Base-by-base conservation (phyloP, 139 green algal species). In the Chlorella sp. region DNA sequence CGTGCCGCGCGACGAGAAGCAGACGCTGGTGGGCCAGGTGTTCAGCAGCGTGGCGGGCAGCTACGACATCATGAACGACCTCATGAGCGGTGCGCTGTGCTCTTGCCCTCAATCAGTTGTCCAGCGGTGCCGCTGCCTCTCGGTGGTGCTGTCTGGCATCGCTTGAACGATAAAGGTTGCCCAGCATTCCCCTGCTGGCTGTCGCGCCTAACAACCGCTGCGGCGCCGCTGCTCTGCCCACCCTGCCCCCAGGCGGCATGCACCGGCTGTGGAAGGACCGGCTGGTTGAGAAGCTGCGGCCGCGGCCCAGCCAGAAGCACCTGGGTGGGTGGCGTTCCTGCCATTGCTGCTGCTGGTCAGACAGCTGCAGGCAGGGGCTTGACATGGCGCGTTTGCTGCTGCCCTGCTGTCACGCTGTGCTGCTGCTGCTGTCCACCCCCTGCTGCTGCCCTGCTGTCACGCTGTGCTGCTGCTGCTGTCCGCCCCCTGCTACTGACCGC, bases 41-140 rank as follows among this genome's bases (percentile, higher is more conserved):
- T 99, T 99, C 85, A 90, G 87, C 76, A 95, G 81, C 64, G 97
- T 99, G 54, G 96, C 97, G 0, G 82, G 85, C 11, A 95, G 87
- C 16, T 99, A 99, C 62, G 97, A 99, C 82, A 75, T 98, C 8
- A 99, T 99, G 97, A 99, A 99, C 78, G 97, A 99, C 89, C 84
- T 99, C 20, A 99, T 99, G 97, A 98, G 95, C 79, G 95, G 77
- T 83, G 77, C 5, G 76, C 19, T 40, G 40, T 28, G 43, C 73
- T 36, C 20, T 20, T 43, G 65, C 3, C 26, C 44, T 32, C 26
- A 9, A 75, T 5, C 5, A 28, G 3, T n/a, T 34, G 24, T 51
- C 26, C 56, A 14, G 56, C 56, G 26, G 22, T 65, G 56, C 56
- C 56, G 7, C 56, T 16, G 56, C 56, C 65, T n/a, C 65, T n/a